phyloP scores from a whole-genome alignment of 148 eudicot species.

The Agrostemma githago region DNA sequence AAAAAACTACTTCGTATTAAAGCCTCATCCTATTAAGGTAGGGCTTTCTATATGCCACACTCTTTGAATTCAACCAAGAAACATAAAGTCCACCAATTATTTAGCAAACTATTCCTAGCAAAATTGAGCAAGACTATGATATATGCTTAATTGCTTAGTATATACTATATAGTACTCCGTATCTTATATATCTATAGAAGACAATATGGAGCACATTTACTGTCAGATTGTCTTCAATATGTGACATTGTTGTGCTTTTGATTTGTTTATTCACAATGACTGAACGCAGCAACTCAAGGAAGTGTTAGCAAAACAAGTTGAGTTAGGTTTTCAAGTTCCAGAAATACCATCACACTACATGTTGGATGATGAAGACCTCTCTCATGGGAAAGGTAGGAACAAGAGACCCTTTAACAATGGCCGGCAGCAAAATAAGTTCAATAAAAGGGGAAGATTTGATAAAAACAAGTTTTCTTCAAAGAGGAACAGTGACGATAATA shows the following conservation, averaged over 20 bases:
- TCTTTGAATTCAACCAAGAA: not conserved
- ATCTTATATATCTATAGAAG: not conserved
- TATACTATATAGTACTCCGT: too few relatives aligned
- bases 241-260: not conserved
- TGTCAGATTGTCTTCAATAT: not conserved
- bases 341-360: constrained; percentile 79
- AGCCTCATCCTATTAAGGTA: not conserved
- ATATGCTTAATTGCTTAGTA: not conserved
- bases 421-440: constrained; percentile 47
- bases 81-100: not conserved
- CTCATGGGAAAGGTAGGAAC: constrained; percentile 28
- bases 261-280: constrained; percentile 2
- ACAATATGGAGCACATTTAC: not conserved
- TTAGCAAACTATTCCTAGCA: not conserved
- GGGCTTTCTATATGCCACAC: not conserved
- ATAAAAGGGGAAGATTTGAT: constrained; percentile 48
- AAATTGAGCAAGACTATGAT: not conserved
- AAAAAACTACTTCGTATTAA: not conserved
- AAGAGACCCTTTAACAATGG: constrained; percentile 34
- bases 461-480: constrained; percentile 30
- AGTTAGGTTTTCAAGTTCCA: constrained; percentile 91
- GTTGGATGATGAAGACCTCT: constrained; percentile 46
- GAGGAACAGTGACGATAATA: constrained; percentile 25
- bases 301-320: constrained; percentile 77
- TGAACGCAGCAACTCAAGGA: constrained; percentile 81